Evolutionary conservation across 176 grass and related monocot species (phyloP).

Genomic region (Eleusine indica): DNA sequence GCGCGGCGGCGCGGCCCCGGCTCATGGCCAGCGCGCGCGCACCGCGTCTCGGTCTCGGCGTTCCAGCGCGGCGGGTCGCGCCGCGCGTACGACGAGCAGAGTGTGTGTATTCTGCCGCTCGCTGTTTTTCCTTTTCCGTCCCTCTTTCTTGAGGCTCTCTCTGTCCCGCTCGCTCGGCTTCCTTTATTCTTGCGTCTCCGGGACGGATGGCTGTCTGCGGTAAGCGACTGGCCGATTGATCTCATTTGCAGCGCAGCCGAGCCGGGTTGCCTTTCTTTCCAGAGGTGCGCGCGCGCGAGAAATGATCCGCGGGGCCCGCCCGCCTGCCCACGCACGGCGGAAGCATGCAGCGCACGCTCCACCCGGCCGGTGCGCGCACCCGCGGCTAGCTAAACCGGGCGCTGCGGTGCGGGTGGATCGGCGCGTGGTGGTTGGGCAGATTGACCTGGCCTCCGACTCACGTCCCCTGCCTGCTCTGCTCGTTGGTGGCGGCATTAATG

Average conservation of each 20-base stretch:
- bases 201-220: constrained; percentile 1
- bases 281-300: constrained; percentile 15
- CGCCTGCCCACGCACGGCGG: background rate
- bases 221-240: constrained; percentile 11
- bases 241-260: background rate
- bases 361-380: background rate
- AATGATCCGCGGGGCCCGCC: constrained; percentile 16
- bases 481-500: constrained; percentile 23
- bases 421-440: background rate
- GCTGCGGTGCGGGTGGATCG: background rate
- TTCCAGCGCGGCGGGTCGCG: background rate
- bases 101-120: background rate
- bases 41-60: background rate
- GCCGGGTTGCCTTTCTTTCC: no score
- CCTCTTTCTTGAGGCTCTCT: background rate
- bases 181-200: constrained; percentile 24
- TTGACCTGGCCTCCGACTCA: background rate
- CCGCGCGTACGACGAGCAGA: background rate
- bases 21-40: constrained; percentile 45
- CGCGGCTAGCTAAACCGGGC: background rate
- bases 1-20: constrained; percentile 32
- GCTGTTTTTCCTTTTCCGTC: background rate
- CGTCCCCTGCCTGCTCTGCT: background rate
- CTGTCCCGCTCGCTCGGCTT: no score
- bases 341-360: background rate